A percentile compares a stretch with the other conserved stretches of the same genome.
Evolutionary conservation across 176 grass and related monocot species (phyloP).

Genomic region (Canna indica): DNA sequence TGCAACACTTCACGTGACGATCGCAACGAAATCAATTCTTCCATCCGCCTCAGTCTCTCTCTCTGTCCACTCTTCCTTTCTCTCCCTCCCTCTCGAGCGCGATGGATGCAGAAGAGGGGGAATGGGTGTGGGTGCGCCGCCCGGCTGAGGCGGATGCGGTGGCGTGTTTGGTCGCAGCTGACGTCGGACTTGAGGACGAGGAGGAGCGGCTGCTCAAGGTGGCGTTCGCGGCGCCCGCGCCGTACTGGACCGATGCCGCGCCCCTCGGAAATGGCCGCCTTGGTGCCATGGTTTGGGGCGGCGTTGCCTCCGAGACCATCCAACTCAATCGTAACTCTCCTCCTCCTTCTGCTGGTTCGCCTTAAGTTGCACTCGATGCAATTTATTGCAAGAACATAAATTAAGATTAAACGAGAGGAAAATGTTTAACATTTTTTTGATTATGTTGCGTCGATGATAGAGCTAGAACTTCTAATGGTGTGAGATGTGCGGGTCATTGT

Average conservation of each 20-base stretch:
- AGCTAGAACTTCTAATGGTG: background rate
- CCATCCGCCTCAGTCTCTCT: no score
- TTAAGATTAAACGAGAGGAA: no score
- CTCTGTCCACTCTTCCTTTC: no score
- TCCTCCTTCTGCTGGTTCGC: background rate
- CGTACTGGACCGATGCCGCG: conserved; percentile 63
- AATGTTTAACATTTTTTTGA: background rate
- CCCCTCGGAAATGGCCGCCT: conserved; percentile 80
- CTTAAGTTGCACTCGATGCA: no score
- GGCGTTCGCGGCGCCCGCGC: conserved; percentile 46
- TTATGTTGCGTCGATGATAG: background rate
- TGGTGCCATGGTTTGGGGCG: conserved; percentile 83
- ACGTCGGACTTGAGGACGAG: conserved; percentile 1
- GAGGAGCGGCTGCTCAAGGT: conserved; percentile 49
- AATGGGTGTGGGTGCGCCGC: conserved; percentile 52
- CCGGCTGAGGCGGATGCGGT: conserved; percentile 35
- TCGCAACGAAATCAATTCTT: no score
- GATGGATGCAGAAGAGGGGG: conserved; percentile 26
- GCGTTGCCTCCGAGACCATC: conserved; percentile 60
- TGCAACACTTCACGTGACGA: background rate
- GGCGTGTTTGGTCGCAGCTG: conserved; percentile 13
- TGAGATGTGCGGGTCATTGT: background rate
- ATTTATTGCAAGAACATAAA: no score
- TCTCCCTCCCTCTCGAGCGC: background rate
- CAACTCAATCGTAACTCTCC: conserved; percentile 68